Evolutionary conservation across 1,284 basidiomycete genomes (phyloP).

Genomic region (Stygiomarasmius scandens): DNA sequence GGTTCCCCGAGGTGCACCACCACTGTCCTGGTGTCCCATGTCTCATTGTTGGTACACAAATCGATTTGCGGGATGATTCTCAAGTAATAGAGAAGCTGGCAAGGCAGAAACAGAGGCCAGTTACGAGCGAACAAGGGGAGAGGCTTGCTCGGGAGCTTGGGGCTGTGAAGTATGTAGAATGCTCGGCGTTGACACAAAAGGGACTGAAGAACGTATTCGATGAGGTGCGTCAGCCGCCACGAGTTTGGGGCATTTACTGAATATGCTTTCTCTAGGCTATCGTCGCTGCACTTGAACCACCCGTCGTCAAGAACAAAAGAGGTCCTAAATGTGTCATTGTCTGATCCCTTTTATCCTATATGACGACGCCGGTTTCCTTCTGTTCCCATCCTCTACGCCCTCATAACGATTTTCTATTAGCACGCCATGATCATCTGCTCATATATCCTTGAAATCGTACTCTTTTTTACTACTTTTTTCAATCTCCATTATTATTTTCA

Average conservation of each 20-base stretch:
- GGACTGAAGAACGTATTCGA: conserved; percentile 99
- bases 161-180: conserved; percentile 99
- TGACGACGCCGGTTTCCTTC: conserved; percentile 27
- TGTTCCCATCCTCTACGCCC: conserved; percentile 11
- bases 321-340: conserved; percentile 81
- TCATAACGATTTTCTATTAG: conserved; percentile 8
- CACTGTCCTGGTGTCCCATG: conserved; percentile 99
- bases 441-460: conserved; percentile 19
- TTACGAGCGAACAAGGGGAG: conserved; percentile 88
- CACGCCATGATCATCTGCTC: conserved; percentile 16
- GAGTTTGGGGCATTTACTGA: conserved; percentile 12
- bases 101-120: conserved; percentile 95
- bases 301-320: conserved; percentile 79
- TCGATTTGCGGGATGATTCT: conserved; percentile 94
- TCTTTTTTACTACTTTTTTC: conserved; percentile 7
- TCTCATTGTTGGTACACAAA: conserved; percentile 98
- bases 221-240: no score
- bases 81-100: conserved; percentile 94
- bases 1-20: conserved; percentile 99
- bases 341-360: conserved; percentile 44
- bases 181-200: conserved; percentile 98
- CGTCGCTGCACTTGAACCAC: conserved; percentile 96
- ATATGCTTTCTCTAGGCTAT: conserved; percentile 71
- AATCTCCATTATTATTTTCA: conserved; percentile 9
- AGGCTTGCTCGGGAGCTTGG: conserved; percentile 93